These are phyloP conservation scores for Mycena sanguinolenta DNA, from an alignment of 768 basidiomycete species.

Conservation along the genomic window DNA sequence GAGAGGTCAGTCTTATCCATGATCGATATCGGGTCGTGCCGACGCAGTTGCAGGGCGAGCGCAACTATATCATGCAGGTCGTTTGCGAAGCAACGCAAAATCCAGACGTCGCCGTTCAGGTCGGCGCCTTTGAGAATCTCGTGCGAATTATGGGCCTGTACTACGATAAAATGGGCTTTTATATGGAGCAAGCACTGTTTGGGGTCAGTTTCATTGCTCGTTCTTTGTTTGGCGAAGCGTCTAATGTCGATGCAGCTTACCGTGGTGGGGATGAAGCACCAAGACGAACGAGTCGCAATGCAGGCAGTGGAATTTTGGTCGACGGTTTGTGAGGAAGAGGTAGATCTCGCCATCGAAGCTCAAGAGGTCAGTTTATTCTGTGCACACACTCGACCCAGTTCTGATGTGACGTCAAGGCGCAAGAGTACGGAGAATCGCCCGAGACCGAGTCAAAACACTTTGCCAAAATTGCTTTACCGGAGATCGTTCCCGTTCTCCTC, in stretches of 20 bases:
- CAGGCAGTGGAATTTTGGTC: slow-evolving; percentile 99
- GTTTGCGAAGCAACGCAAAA: slow-evolving; percentile 99
- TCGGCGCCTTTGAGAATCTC: slow-evolving; percentile 95
- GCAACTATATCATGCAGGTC: slow-evolving; percentile 99
- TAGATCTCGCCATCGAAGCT: slow-evolving; percentile 91
- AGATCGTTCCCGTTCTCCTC: slow-evolving; percentile 94
- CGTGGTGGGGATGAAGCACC: slow-evolving; percentile 96
- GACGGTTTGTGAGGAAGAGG: slow-evolving; percentile 97
- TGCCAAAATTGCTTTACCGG: slow-evolving; percentile 93
- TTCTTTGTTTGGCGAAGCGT: slow-evolving; percentile 11
- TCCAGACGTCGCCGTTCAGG: slow-evolving; percentile 82
- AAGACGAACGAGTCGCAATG: slow-evolving; percentile 90
- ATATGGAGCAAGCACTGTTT: slow-evolving; percentile 99
- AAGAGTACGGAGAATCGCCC: slow-evolving; percentile 89
- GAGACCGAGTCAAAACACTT: slow-evolving; percentile 91
- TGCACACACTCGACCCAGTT: background rate
- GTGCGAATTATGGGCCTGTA: slow-evolving; percentile 98
- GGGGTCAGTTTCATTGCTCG: slow-evolving; percentile 71
- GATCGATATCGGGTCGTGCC: slow-evolving; percentile 30
- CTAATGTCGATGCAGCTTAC: slow-evolving; percentile 73
- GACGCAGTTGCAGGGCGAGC: slow-evolving; percentile 79
- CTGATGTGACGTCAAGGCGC: slow-evolving; percentile 66
- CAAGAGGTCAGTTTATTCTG: slow-evolving; percentile 74
- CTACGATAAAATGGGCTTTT: slow-evolving; percentile 99
- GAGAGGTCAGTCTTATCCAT: slow-evolving; percentile 75